Evolutionary conservation across 1,284 basidiomycete species (phyloP).

Genomic region (Vanrija sp.): DNA sequence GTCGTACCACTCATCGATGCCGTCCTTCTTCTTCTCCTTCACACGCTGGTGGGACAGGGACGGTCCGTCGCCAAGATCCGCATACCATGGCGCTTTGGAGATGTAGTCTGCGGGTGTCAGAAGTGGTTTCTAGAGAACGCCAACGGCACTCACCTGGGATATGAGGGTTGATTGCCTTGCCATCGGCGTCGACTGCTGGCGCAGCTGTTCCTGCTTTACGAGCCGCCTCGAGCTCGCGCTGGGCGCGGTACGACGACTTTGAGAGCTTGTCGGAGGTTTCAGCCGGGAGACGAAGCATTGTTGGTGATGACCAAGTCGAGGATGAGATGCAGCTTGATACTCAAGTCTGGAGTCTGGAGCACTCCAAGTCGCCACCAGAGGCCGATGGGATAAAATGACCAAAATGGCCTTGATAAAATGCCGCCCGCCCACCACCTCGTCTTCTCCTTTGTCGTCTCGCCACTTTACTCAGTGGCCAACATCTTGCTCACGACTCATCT

Average conservation of each 20-base stretch:
- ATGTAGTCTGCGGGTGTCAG: conserved; percentile 64
- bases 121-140: not conserved
- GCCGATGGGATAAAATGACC: conserved; percentile 4
- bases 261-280: conserved; percentile 63
- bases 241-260: conserved; percentile 83
- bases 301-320: conserved; percentile 3
- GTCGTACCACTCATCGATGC: conserved; percentile 88
- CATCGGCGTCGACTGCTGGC: conserved; percentile 89
- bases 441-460: not conserved
- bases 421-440: not conserved
- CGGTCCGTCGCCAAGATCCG: conserved; percentile 75
- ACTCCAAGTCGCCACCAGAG: not conserved
- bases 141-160: conserved; percentile 71
- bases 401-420: not conserved
- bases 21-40: conserved; percentile 58
- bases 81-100: conserved; percentile 96
- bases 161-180: conserved; percentile 94
- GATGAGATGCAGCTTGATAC: not conserved
- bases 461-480: not conserved
- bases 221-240: conserved; percentile 87
- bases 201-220: conserved; percentile 97
- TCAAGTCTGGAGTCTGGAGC: not conserved
- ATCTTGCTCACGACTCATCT: conserved; percentile 1
- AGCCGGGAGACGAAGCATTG: conserved; percentile 24
- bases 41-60: conserved; percentile 86